Conservation (phyloP, 2,329 filamentous ascomycete species). For the Chrysoporthe puriensis region DNA sequence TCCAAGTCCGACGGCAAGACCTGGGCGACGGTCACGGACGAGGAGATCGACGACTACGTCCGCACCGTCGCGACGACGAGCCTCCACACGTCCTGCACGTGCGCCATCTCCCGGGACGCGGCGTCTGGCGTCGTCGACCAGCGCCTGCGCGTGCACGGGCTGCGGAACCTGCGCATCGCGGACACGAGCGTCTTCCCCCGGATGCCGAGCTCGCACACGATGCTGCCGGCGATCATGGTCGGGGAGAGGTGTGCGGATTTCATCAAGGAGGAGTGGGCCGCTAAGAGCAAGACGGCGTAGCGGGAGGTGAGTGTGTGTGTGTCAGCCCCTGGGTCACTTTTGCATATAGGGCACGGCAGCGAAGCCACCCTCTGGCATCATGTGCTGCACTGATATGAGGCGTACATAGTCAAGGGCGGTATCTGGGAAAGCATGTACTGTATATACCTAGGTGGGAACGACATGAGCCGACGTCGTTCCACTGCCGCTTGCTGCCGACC, state of each 20-base stretch:
- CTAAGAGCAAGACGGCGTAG: neutral
- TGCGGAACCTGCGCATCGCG: conserved; percentile 32
- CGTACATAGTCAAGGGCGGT: too few relatives aligned
- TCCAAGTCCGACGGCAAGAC: conserved; percentile 9
- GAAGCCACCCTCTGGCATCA: too few relatives aligned
- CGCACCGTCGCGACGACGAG: conserved; percentile 30
- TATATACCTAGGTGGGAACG: too few relatives aligned
- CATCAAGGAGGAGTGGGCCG: conserved; percentile 30
- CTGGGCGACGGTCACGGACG: conserved; percentile 36
- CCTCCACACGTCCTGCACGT: conserved; percentile 47
- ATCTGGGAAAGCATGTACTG: too few relatives aligned
- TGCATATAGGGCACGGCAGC: too few relatives aligned
- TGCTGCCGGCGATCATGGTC: conserved; percentile 38
- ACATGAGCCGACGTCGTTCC: too few relatives aligned
- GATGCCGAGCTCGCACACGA: conserved; percentile 36
- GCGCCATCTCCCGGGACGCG: conserved; percentile 39
- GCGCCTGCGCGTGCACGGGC: conserved; percentile 33
- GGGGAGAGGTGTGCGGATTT: conserved; percentile 39
- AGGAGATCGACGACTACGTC: conserved; percentile 37
- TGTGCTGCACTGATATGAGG: too few relatives aligned
- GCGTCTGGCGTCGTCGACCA: conserved; percentile 34
- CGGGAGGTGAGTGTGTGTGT: neutral
- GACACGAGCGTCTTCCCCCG: conserved; percentile 39
- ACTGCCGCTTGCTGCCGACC: too few relatives aligned
- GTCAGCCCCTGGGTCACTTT: too few relatives aligned